Base-by-base conservation (phyloP, 1,139 yeast genomes). In the Barnettozyma hawaiiensis region DNA sequence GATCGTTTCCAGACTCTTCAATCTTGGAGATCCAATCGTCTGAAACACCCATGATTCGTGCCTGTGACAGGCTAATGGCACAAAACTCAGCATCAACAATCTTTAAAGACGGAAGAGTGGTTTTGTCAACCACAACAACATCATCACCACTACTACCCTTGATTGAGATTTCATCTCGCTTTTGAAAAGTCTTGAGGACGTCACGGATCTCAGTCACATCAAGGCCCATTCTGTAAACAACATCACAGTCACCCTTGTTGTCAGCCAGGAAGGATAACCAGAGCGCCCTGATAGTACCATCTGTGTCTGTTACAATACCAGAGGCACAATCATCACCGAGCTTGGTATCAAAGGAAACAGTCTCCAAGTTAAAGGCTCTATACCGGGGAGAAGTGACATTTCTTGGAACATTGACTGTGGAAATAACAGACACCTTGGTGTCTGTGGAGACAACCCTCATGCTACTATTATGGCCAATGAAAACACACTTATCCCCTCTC, bases 231-330 rank as follows among this genome's bases (percentile, higher is more conserved):
- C 85, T 73, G 60, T 83, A 85, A 49, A 78, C 70, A 37, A 75
- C 69, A 49, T 83, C 89, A 31, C 69, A 63, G 22, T 72, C 75
- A 35, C 75, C 71, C 44, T 69, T 67, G 42, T 76, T 74, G 54
- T 85, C 96, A 18, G 95, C 96, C 47, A 85, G 69, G 58, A 78
- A 86, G 1, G 92, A 74, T 50, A 87, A 64, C 96, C 96, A 89
- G 43, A 89, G 66, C 0, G 94, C 95, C 47, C 94, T 73, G 4
- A 89, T 75, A 0, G 81, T 76, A 22, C 96, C 96, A 54, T 85
- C 86, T 36, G 69, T 62, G 58, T 84, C 89, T n/a, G 85, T 81
- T 40, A 89, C 64, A 5, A 87, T 75, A 50, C 97, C 97, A 5
- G 94, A 76, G 38, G 76, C 77, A 64, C 95, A 87, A 52, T 84